A percentile compares a stretch with the other conserved stretches of the same genome.
Evolutionary conservation across 768 basidiomycete genomes (phyloP).

Genomic region (Serendipita indica): DNA sequence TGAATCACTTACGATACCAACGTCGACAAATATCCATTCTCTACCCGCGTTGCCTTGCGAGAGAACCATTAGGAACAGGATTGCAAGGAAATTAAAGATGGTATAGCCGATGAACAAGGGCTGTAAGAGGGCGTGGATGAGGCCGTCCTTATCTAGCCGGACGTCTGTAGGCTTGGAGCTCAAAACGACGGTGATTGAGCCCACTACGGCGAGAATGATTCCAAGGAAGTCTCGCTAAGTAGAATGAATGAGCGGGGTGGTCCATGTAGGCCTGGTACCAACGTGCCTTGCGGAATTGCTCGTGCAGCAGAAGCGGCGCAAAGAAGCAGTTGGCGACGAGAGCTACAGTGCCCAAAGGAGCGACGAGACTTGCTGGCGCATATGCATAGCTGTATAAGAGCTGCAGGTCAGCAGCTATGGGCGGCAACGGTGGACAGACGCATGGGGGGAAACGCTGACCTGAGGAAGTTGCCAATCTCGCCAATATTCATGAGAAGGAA

Average conservation of each 20-base stretch:
- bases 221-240: conserved; percentile 64
- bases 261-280: not conserved
- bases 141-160: conserved; percentile 47
- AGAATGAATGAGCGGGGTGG: conserved; percentile 9
- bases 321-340: conserved; percentile 93
- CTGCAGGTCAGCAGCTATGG: not conserved
- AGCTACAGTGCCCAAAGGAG: conserved; percentile 91
- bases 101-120: conserved; percentile 65
- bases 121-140: conserved; percentile 55
- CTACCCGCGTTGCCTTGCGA: conserved; percentile 51
- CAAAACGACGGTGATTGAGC: conserved; percentile 86
- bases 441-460: conserved; percentile 22
- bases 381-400: conserved; percentile 50
- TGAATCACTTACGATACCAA: conserved; percentile 30
- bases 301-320: conserved; percentile 69
- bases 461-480: conserved; percentile 75
- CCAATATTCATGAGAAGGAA: conserved; percentile 82
- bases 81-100: conserved; percentile 38
- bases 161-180: conserved; percentile 58
- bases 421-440: not conserved
- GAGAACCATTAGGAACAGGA: conserved; percentile 39
- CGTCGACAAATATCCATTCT: conserved; percentile 65
- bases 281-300: conserved; percentile 63
- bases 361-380: conserved; percentile 85
- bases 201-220: conserved; percentile 65